Evolutionary conservation across 257 asterid species (phyloP), one percentile per base, ranked within the genome.

Genomic region (Primulina eburnea): DNA sequence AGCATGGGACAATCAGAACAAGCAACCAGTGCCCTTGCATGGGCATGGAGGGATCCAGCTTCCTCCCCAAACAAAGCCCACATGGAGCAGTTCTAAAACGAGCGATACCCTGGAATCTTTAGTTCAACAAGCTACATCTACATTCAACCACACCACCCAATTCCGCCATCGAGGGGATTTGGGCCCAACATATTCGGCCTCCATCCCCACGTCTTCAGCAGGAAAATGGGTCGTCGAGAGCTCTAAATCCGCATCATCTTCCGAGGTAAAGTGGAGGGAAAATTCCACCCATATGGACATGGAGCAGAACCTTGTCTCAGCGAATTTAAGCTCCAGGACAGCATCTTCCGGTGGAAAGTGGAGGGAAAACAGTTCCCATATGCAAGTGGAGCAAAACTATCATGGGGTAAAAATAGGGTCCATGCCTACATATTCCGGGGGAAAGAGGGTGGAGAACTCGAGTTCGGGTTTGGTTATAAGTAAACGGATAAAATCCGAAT

Each of bases 101-200:
- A 61, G 59, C 0, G 87, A 82, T 9, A 80, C 88, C 34, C 80
- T 83, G 4, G 88, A 83, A 68, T 78, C 83, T 57, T 60, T 83
- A 38, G 83, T 83, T 21, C 71, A 83, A 38, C 88, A 80, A 73
- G 85, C 85, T 4, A 80, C 78, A 43, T 83, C 85, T 4, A 80
- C 78, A 43, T 26, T 7, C 6, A n/a, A 8, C 17, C 11, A 11
- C 55, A 28, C 68, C 4, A 20, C 21, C 17, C 28, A 30, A 1
- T 30, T 6, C 2, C 26, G 8, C 61, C 4, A 6, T 6, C 28
- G 24, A 18, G 17, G 61, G 61, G 61, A 17, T 35, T 8, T 18
- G n/a, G 53, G 6, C 52, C 52, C 52, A 5, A 40, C 52, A 40
- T 37, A 37, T 37, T 37, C 43, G 12, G 43, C 43, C 43, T 37